Evolutionary conservation across 495 filamentous ascomycete species (phyloP).

Genomic region (Cudoniella acicularis): DNA sequence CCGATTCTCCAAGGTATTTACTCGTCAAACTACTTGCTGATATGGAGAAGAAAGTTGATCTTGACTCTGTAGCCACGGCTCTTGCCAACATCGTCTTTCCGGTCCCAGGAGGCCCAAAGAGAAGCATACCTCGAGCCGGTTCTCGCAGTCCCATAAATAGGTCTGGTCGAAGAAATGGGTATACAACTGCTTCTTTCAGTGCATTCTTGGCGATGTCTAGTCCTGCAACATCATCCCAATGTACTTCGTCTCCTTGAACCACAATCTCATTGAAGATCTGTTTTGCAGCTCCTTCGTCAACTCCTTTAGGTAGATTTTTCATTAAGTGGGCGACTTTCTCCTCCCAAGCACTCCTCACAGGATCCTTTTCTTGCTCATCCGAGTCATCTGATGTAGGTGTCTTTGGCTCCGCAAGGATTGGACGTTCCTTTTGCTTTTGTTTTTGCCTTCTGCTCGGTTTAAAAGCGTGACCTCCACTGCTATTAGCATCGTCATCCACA

Average conservation of each 20-base stretch:
- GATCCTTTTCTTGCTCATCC: slow-evolving; percentile 4
- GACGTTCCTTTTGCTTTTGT: slow-evolving; percentile 22
- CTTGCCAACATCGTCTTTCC: slow-evolving; percentile 98
- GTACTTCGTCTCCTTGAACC: slow-evolving; percentile 88
- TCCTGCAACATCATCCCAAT: slow-evolving; percentile 92
- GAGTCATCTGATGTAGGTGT: slow-evolving; percentile 24
- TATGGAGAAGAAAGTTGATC: slow-evolving; percentile 96
- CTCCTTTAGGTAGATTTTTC: slow-evolving; percentile 71
- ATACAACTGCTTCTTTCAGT: slow-evolving; percentile 94
- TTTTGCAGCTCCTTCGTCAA: slow-evolving; percentile 77
- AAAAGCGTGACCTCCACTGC: slow-evolving; percentile 25
- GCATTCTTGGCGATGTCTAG: slow-evolving; percentile 88
- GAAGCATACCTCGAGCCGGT: slow-evolving; percentile 89
- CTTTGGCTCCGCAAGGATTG: slow-evolving; percentile 24
- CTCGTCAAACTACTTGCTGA: slow-evolving; percentile 90
- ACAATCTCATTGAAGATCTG: slow-evolving; percentile 97
- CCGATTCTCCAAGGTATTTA: slow-evolving; percentile 95
- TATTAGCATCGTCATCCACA: slow-evolving; percentile 34
- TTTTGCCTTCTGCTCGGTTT: slow-evolving; percentile 18
- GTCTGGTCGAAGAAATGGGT: slow-evolving; percentile 94
- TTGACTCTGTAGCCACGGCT: slow-evolving; percentile 91
- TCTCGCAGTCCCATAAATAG: slow-evolving; percentile 94
- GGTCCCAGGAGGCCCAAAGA: slow-evolving; percentile 95
- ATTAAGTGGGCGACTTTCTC: slow-evolving; percentile 52
- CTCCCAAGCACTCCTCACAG: slow-evolving; percentile 42